Conservation (phyloP, 108 stramenopile genomes). For the Cyclotella sp. region DNA sequence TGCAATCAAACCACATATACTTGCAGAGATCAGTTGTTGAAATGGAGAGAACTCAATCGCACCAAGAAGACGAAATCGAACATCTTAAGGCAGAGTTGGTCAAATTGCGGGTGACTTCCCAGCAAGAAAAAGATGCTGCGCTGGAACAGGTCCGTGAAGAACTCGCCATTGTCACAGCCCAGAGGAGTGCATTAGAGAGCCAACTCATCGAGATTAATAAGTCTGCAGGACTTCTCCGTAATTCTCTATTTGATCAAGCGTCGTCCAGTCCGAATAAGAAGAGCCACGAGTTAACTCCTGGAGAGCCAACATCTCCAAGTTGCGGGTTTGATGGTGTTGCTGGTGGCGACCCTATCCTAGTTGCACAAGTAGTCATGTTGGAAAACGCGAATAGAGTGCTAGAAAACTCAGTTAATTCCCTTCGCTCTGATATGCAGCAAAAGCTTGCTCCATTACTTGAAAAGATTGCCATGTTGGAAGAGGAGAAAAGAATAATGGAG, state of each 20-base stretch:
- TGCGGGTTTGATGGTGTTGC: conserved; percentile 1
- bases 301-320: neutral
- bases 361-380: conserved; percentile 49
- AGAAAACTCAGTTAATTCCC: conserved; percentile 28
- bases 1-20: conserved; percentile 18
- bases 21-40: conserved; percentile 25
- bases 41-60: conserved; percentile 22
- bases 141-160: conserved; percentile 30
- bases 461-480: conserved; percentile 35
- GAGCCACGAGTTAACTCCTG: neutral
- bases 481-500: conserved; percentile 41
- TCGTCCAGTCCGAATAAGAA: neutral
- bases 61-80: conserved; percentile 49
- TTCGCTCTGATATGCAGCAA: conserved; percentile 38
- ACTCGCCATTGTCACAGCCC: conserved; percentile 35
- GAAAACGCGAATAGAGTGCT: conserved; percentile 47
- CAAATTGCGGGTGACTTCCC: conserved; percentile 28
- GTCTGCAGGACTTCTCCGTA: conserved; percentile 26
- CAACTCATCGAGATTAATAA: conserved; percentile 51
- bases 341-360: conserved; percentile 38
- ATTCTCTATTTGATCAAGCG: conserved; percentile 5
- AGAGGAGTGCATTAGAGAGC: conserved; percentile 39
- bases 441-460: conserved; percentile 34
- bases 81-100: conserved; percentile 35
- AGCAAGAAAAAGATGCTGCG: conserved; percentile 42